A percentile compares a stretch with the other conserved stretches of the same genome.
Conservation (phyloP, 306 rosid genomes). For the Acacia crassicarpa region DNA sequence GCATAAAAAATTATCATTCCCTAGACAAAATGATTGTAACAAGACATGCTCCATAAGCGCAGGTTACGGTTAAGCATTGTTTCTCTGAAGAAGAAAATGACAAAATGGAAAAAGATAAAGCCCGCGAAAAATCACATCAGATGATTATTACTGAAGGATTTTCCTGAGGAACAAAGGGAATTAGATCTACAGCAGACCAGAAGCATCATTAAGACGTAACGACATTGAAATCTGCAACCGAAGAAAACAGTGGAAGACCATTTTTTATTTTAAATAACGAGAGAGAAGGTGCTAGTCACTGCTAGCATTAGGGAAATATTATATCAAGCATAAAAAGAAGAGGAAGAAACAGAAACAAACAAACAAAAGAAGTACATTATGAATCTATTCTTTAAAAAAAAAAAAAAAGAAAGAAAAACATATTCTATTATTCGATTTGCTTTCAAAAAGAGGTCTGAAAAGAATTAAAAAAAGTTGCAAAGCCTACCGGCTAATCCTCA, state of each 20-base stretch:
- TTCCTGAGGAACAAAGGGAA: constrained; percentile 45
- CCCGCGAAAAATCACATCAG: constrained; percentile 12
- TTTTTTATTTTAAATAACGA: constrained; percentile 17
- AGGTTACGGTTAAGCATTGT: neutral
- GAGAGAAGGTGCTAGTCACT: constrained; percentile 9
- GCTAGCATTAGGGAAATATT: neutral
- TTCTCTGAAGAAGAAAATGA: constrained; percentile 25
- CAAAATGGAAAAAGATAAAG: constrained; percentile 23
- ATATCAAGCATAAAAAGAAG: constrained; percentile 24
- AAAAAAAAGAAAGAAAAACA: constrained; percentile 37
- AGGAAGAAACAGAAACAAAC: constrained; percentile 32
- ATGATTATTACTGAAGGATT: neutral
- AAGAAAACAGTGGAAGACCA: constrained; percentile 41
- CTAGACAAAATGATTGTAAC: constrained; percentile 7
- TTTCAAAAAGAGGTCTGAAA: constrained; percentile 26
- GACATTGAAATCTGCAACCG: constrained; percentile 17
- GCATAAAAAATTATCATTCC: constrained; percentile 9
- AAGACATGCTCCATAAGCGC: constrained; percentile 9
- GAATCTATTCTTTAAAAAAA: constrained; percentile 29
- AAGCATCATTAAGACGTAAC: constrained; percentile 9
- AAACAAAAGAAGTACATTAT: constrained; percentile 35
- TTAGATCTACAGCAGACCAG: constrained; percentile 38
- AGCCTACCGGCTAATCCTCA: constrained; percentile 47
- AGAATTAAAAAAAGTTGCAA: constrained; percentile 42
- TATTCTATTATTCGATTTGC: constrained; percentile 49